A percentile compares a stretch with the other conserved stretches of the same genome.
Evolutionary conservation across 257 asterid species (phyloP).

Genomic region (Jacaranda copaia): DNA sequence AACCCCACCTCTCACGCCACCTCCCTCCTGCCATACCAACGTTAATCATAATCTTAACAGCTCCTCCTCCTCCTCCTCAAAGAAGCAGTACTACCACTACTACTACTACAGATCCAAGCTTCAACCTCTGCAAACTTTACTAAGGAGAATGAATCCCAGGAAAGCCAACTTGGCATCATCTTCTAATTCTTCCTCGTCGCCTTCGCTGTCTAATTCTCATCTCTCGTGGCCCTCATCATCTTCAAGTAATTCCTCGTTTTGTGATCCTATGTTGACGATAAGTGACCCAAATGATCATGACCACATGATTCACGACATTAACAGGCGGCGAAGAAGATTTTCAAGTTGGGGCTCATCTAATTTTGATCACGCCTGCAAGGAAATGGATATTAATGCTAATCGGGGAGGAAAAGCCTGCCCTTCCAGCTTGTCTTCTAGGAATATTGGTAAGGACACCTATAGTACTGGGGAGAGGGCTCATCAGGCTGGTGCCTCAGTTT

Average conservation of each 20-base stretch:
- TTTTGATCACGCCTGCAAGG: neutral
- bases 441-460: neutral
- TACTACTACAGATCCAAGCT: conserved; percentile 21
- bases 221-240: no score
- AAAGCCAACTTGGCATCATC: conserved; percentile 3
- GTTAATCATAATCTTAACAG: neutral
- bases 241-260: conserved; percentile 9
- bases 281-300: neutral
- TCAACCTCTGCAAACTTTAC: conserved; percentile 4
- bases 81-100: no score
- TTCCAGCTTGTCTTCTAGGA: neutral
- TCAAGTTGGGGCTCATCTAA: conserved; percentile 31
- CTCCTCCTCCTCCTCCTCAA: neutral
- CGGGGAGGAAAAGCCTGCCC: neutral
- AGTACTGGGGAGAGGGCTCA: neutral
- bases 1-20: conserved; percentile 42
- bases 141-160: conserved; percentile 30
- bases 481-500: neutral
- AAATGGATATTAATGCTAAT: neutral
- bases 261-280: conserved; percentile 5
- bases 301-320: no score
- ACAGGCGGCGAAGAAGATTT: conserved; percentile 17
- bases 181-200: neutral
- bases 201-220: neutral
- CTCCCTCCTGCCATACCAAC: conserved; percentile 37